Evolutionary conservation across 1,139 yeast genomes (phyloP), one percentile per base, ranked within the genome.

Genomic region (Diutina sp.): DNA sequence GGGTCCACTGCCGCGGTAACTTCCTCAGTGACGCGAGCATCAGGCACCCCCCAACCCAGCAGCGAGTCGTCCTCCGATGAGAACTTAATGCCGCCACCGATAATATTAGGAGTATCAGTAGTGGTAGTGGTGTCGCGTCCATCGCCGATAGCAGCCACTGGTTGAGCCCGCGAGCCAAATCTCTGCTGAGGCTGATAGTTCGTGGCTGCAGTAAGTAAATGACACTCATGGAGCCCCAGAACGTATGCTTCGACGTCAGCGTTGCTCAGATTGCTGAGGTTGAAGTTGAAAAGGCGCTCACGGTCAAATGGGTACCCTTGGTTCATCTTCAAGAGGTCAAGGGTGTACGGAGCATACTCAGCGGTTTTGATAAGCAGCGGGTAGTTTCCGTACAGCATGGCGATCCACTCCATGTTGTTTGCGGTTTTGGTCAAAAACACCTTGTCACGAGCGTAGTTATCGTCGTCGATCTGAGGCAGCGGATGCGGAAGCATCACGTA

Each of bases 281-380:
- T 50, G 29, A 50, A 50, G n/a, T 30, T 32, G 29, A 16, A 9
- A 1, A 50, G 21, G 6, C 53, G 53, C 25, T 50, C 44, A 16
- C 21, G 25, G 44, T 50, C 53, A 18, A 50, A 30, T 5, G 53
- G 53, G 16, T n/a, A 50, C 1, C 44, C 53, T 32, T 50, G 53
- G 28, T 50, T n/a, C 44, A 29, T 29, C 28, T 50, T 50, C 12
- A 50, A n/a, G 28, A 50, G 32, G 45, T 50, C 53, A 18, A 50
- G 16, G 7, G 53, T 50, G 63, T 82, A 85, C 58, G 78, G 76
- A 0, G 90, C 82, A 3, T 79, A 65, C 0, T 96, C 93, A 0
- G 97, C 95, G 30, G 89, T 81, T 59, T 83, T 83, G 25, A 91
- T 90, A 56, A 90, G 69, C 0, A 95, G 83, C 0, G 97, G 97